Percentiles rank a stretch among this genome's conserved stretches.
These are phyloP conservation scores for Epithele typhae DNA, from an alignment of 768 basidiomycete genomes.

Conservation along the genomic window DNA sequence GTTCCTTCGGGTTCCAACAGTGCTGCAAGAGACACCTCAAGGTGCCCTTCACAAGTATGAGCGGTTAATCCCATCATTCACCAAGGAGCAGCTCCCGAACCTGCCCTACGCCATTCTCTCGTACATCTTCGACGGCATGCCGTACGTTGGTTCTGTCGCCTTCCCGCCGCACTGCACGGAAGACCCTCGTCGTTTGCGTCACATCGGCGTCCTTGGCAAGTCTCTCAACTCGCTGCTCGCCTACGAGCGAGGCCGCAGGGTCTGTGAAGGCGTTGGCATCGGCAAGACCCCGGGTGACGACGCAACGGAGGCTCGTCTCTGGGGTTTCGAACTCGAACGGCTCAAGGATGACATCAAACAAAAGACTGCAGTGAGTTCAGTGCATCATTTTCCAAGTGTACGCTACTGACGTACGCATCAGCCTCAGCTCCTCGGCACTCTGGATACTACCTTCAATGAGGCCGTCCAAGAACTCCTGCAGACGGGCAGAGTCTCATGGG, in stretches of 20 bases:
- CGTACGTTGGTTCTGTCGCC: conserved; percentile 71
- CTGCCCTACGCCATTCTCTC: conserved; percentile 27
- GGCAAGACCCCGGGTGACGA: conserved; percentile 36
- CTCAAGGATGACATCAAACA: conserved; percentile 55
- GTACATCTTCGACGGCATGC: conserved; percentile 52
- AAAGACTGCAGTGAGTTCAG: conserved; percentile 36
- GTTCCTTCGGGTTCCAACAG: conserved; percentile 43
- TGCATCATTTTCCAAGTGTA: background rate
- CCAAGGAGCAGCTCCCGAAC: conserved; percentile 8
- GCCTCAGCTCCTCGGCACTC: conserved; percentile 51
- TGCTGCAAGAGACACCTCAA: conserved; percentile 20
- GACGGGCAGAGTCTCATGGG: conserved; percentile 68
- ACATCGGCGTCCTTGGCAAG: conserved; percentile 73
- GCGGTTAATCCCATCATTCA: background rate
- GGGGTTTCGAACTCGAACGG: conserved; percentile 63
- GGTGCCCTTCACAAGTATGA: conserved; percentile 8
- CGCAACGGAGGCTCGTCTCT: conserved; percentile 69
- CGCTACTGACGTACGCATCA: conserved; percentile 22
- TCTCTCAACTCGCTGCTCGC: conserved; percentile 62
- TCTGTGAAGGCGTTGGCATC: conserved; percentile 53
- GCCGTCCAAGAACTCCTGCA: conserved; percentile 73
- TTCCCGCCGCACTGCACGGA: conserved; percentile 73
- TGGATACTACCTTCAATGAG: conserved; percentile 73
- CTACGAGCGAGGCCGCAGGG: conserved; percentile 55
- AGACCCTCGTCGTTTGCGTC: conserved; percentile 69